Evolutionary conservation across 768 basidiomycete genomes (phyloP).

Genomic region (Panaeolus papilionaceus): DNA sequence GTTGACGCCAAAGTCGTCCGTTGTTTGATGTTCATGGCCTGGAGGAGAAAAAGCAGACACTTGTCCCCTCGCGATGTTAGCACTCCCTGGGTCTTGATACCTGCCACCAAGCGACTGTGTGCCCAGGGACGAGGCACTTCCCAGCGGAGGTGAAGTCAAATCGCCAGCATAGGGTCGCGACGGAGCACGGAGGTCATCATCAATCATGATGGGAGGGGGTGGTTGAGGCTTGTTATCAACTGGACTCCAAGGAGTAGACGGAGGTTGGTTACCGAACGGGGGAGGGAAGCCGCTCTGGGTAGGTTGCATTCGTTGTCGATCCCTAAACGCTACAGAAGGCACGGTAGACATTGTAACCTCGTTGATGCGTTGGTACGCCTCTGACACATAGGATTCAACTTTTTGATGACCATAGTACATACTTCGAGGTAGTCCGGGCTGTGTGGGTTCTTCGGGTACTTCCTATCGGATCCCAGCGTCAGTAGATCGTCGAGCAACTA

Average conservation of each 20-base stretch:
- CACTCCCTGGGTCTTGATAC: not conserved
- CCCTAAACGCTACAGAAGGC: conserved; percentile 35
- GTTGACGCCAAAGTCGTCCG: conserved; percentile 53
- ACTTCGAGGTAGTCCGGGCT: conserved; percentile 78
- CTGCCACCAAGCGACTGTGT: not conserved
- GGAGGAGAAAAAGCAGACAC: conserved; percentile 12
- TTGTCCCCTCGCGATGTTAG: not conserved
- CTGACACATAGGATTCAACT: conserved; percentile 64
- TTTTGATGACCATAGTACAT: conserved; percentile 73
- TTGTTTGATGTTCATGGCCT: conserved; percentile 18
- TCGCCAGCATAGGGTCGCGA: not conserved
- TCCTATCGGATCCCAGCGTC: conserved; percentile 47
- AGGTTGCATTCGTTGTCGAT: conserved; percentile 29
- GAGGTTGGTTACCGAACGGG: not conserved
- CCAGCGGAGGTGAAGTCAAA: not conserved
- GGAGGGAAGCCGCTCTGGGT: conserved; percentile 17
- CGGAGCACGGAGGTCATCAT: not conserved
- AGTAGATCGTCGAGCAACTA: not conserved
- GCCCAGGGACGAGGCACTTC: not conserved
- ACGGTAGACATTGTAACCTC: conserved; percentile 56
- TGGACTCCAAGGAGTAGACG: not conserved
- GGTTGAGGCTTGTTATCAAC: conserved; percentile 27
- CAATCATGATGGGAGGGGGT: conserved; percentile 20
- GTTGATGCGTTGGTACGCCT: conserved; percentile 62
- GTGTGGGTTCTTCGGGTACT: conserved; percentile 81